Evolutionary conservation across 163 green algal species (phyloP), one percentile per base, ranked within the genome.

Genomic region (Scenedesmus sp.): DNA sequence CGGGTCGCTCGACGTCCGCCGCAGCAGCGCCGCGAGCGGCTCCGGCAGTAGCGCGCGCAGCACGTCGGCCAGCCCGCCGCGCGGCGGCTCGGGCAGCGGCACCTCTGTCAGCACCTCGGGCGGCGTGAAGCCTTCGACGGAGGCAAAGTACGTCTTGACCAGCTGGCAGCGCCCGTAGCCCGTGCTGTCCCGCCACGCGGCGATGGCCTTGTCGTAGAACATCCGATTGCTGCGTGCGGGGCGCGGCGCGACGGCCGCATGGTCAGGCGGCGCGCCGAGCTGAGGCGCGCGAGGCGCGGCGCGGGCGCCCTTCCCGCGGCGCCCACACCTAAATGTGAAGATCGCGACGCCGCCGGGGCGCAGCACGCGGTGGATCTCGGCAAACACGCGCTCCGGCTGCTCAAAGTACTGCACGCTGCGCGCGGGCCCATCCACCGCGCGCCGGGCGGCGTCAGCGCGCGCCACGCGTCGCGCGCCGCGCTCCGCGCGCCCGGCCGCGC

Each of bases 281-380:
- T n/a, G n/a, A n/a, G n/a, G n/a, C n/a, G n/a, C n/a, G n/a, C n/a
- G n/a, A n/a, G n/a, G n/a, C n/a, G n/a, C n/a, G n/a, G n/a, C n/a
- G n/a, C n/a, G n/a, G n/a, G n/a, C n/a, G n/a, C n/a, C n/a, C n/a
- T n/a, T n/a, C n/a, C n/a, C n/a, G n/a, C n/a, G n/a, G n/a, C n/a
- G n/a, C n/a, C n/a, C n/a, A n/a, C n/a, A n/a, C n/a, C n/a, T n/a
- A 88, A 97, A 97, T 4, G 89, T 92, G 36, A 98, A 75, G 72
- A 97, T 94, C 78, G 57, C 84, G 4, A 96, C 85, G 44, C 94
- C 94, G 0, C 93, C 94, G 24, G 94, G 94, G 51, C 93, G 93
- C 28, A 98, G 83, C 62, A 97, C 90, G 3, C 94, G 82, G 80
- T 89, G 88, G 4, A 98, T 85, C 83, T 98, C 94, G 0, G 88